Evolutionary conservation across 148 eudicot species (phyloP), one percentile per base, ranked within the genome.

Genomic region (Camellia japonica): DNA sequence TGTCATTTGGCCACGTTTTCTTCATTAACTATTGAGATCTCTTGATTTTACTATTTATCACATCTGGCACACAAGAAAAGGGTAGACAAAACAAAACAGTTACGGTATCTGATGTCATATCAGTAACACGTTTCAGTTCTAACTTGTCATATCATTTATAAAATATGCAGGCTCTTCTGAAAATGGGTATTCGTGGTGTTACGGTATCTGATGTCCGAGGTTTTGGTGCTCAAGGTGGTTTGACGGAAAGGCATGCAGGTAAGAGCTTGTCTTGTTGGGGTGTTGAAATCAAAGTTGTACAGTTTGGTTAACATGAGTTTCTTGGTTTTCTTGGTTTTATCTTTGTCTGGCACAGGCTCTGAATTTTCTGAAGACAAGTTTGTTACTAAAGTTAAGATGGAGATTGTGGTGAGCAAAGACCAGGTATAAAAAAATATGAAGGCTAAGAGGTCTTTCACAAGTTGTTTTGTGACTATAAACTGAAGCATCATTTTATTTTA

Each of bases 191-290:
- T 68, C 97, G 93, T 52, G 98, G 98, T 75, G 92, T 94, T 74
- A 92, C 97, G 1, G 89, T 94, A 73, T 94, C 98, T 78, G 98
- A 94, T 83, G 97, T 94, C 77, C 86, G 90, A 85, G 97, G 98
- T 46, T 94, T 92, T 87, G 98, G 98, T 66, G 92, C 97, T 58
- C 98, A 94, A 86, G 98, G 94, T 61, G 98, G 94, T 72, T 79
- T 81, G 75, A 83, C 94, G 10, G 98, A 94, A 84, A 84, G 98
- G 79, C 94, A 94, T 69, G 98, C 97, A 76, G 98, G 98, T 92
- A 70, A 63, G 86, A 70, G 52, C 20, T 75, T 78, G 44, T 77
- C 46, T 55, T 64, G 30, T 47, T 65, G 41, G 60, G 5, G 42
- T 41, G 61, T 54, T 56, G 12, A 71, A 71, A 14, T 52, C 19